These are phyloP conservation scores for Fraxinus pennsylvanica DNA, from an alignment of 257 asterid genomes.

Conservation along the genomic window DNA sequence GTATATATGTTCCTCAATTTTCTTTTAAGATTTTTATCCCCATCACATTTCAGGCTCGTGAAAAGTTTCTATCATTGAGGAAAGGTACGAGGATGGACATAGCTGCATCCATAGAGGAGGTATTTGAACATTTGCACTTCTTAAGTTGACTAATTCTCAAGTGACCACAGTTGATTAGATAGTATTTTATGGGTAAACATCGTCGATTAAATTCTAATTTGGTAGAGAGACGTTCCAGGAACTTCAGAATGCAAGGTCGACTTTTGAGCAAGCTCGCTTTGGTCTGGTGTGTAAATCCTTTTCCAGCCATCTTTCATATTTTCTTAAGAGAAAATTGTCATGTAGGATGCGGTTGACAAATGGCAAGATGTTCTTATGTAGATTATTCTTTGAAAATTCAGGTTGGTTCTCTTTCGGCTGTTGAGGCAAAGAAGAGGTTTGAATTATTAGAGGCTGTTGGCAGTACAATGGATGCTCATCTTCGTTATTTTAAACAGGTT, in stretches of 20 bases:
- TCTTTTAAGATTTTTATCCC: constrained; percentile 4
- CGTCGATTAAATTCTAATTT: constrained; percentile 71
- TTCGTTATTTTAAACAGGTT: constrained; percentile 82
- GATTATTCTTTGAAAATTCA: constrained; percentile 36
- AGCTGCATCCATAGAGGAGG: constrained; percentile 85
- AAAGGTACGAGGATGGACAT: constrained; percentile 86
- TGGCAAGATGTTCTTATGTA: constrained; percentile 20
- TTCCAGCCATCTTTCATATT: constrained; percentile 17
- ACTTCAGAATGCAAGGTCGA: constrained; percentile 81
- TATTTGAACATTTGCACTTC: constrained; percentile 38
- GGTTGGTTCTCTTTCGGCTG: constrained; percentile 86
- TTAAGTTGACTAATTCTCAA: constrained; percentile 15
- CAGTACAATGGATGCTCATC: constrained; percentile 86
- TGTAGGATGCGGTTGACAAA: constrained; percentile 10
- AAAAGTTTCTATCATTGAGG: constrained; percentile 80
- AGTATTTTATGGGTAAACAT: constrained; percentile 62
- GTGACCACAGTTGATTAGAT: constrained; percentile 44
- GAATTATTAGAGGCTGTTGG: constrained; percentile 90
- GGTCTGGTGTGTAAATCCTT: constrained; percentile 65
- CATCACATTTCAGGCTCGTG: constrained; percentile 67
- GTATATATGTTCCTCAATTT: neutral
- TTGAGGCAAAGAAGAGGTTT: constrained; percentile 89
- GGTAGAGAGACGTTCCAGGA: constrained; percentile 99
- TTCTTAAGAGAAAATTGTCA: constrained; percentile 6
- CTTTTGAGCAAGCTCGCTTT: constrained; percentile 90